Evolutionary conservation across 2,329 filamentous ascomycete species (phyloP).

Genomic region (Venturia carpophila): DNA sequence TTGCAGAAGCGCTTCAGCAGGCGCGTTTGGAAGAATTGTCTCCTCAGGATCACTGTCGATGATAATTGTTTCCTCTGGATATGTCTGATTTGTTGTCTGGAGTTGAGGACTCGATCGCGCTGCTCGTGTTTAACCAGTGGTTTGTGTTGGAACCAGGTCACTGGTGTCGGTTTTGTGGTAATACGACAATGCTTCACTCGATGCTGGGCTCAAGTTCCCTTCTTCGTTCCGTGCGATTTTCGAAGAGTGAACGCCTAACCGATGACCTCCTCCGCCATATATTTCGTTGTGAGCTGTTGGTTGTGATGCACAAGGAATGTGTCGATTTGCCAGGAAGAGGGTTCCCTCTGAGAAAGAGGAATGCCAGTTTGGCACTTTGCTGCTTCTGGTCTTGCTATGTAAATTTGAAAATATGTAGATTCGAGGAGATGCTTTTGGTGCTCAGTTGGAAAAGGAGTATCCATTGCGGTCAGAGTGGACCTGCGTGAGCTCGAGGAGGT

Average conservation of each 20-base stretch:
- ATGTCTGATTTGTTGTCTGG: not conserved
- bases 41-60: not conserved
- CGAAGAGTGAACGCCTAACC: constrained; percentile 3
- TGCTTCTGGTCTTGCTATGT: not conserved
- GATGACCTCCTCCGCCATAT: not conserved
- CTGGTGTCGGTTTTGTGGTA: not conserved
- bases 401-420: not conserved
- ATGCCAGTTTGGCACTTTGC: constrained; percentile 1
- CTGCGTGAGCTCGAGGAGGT: not conserved
- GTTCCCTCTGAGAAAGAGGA: not conserved
- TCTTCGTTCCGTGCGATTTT: not conserved
- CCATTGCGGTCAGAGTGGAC: not conserved
- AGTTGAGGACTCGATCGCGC: not conserved
- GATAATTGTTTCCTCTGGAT: not conserved
- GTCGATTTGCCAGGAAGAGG: not conserved
- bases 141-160: not conserved
- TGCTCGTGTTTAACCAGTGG: not conserved
- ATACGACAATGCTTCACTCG: not conserved
- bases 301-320: not conserved
- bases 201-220: not conserved
- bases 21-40: not conserved
- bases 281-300: not conserved
- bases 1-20: not conserved
- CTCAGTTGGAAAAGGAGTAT: not conserved
- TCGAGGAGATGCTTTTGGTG: not conserved